phyloP scores from a whole-genome alignment of 73 alveolate species.

The Tetrahymena malaccensis region DNA sequence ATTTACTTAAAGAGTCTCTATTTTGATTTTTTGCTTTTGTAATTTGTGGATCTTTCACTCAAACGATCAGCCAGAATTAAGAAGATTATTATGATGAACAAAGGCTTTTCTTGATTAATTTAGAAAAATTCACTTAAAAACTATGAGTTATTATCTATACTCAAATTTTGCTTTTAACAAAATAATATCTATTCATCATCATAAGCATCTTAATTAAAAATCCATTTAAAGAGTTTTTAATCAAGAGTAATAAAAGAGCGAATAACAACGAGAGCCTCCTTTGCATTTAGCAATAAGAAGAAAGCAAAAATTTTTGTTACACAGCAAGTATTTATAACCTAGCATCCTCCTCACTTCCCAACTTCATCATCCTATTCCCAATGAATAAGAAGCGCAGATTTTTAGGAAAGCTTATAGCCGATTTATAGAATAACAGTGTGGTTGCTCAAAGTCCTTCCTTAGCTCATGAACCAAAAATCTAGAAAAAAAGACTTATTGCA shows the following conservation, averaged over 20 bases:
- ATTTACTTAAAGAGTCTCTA: neutral
- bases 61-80: neutral
- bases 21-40: neutral
- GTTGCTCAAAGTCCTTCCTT: neutral
- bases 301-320: neutral
- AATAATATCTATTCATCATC: neutral
- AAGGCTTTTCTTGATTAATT: neutral
- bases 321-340: neutral
- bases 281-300: neutral
- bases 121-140: neutral
- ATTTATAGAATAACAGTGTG: neutral
- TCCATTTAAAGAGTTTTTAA: neutral
- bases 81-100: neutral
- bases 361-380: neutral
- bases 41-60: neutral
- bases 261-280: neutral
- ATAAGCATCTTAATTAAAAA: neutral
- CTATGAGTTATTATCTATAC: neutral
- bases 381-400: neutral
- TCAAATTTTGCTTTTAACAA: neutral
- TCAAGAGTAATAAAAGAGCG: neutral
- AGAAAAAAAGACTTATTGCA: neutral
- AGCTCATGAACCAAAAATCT: neutral
- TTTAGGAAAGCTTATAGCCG: neutral
- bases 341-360: neutral